Base-by-base conservation (phyloP, 2,329 filamentous ascomycete species). In the Trichoderma asperellum region DNA sequence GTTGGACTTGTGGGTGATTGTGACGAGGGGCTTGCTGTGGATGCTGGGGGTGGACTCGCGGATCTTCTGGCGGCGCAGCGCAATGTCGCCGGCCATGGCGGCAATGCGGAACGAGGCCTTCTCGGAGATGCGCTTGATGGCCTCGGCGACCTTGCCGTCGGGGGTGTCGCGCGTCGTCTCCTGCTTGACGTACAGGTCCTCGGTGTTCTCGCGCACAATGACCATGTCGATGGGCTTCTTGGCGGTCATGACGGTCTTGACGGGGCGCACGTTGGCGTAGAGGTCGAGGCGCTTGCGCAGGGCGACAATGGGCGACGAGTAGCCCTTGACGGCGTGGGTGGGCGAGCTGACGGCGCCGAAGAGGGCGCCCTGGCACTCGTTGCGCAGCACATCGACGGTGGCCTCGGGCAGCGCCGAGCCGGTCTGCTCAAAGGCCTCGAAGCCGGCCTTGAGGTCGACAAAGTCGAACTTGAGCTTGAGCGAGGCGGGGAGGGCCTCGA, bases 1-100 rank as follows among this genome's bases (percentile, higher is more conserved):
- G 83, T 99, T 99, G 81, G 91, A 94, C 86, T 99, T 99, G 87
- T 99, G 96, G 61, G 96, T 98, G 80, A 99, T 93, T 70, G 96
- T 99, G 71, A 99, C 94, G 75, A 95, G 86, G 34, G 94, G 89
- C 56, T 83, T 78, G 64, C 82, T 81, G 82, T 94, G 91, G 73
- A 92, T 89, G 79, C 86, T 88, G 32, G 68, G 29, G 7, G 2
- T 5, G 14, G 82, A 79, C 49, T 89, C 86, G 72, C 95, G 89
- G 75, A 97, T 89, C 78, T 91, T 90, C 79, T 97, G 92, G 73
- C 96, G 87, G 66, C 94, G 89, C 71, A 96, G 84, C 16, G 96
- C 96, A 79, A 99, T 97, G 77, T 98, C 94, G 69, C 95, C 96
- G 8, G 96, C 96, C 85, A 97, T 97, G 76, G 90, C 87, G 71